Percentiles rank a stretch among this genome's conserved stretches.
Evolutionary conservation across 768 basidiomycete species (phyloP).

Genomic region (Amanita rimosa): DNA sequence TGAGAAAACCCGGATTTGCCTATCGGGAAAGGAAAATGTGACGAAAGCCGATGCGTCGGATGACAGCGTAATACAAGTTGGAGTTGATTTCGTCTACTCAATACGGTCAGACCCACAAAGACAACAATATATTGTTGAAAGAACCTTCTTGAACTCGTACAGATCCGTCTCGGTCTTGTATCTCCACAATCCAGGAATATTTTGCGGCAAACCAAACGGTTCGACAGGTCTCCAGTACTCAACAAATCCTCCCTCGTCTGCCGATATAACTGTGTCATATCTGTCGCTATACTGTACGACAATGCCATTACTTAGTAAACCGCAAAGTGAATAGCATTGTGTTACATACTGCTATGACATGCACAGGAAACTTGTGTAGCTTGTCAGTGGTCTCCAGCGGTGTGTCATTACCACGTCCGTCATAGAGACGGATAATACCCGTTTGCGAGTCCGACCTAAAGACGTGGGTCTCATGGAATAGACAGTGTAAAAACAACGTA

Average conservation of each 20-base stretch:
- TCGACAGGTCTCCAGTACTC: constrained; percentile 94
- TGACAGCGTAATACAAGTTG: constrained; percentile 86
- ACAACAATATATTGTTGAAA: constrained; percentile 5
- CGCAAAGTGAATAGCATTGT: not conserved
- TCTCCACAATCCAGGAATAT: constrained; percentile 72
- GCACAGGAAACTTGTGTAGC: constrained; percentile 83
- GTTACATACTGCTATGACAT: constrained; percentile 72
- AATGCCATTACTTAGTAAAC: constrained; percentile 2
- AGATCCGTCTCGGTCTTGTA: constrained; percentile 88
- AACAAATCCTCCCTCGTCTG: constrained; percentile 89
- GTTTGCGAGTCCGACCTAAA: constrained; percentile 67
- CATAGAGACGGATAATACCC: constrained; percentile 79
- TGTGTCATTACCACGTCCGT: constrained; percentile 76
- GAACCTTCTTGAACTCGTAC: constrained; percentile 96
- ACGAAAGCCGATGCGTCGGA: constrained; percentile 85
- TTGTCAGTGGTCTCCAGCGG: constrained; percentile 68
- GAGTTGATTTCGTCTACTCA: constrained; percentile 75
- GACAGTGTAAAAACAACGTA: constrained; percentile 22
- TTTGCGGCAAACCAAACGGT: constrained; percentile 76
- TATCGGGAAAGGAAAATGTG: constrained; percentile 88
- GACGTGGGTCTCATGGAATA: not conserved
- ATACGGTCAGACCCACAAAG: not conserved
- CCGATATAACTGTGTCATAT: constrained; percentile 87
- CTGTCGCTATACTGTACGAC: constrained; percentile 70
- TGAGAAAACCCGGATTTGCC: constrained; percentile 88